Conservation (phyloP, 495 filamentous ascomycete genomes). For the Letharia lupina region DNA sequence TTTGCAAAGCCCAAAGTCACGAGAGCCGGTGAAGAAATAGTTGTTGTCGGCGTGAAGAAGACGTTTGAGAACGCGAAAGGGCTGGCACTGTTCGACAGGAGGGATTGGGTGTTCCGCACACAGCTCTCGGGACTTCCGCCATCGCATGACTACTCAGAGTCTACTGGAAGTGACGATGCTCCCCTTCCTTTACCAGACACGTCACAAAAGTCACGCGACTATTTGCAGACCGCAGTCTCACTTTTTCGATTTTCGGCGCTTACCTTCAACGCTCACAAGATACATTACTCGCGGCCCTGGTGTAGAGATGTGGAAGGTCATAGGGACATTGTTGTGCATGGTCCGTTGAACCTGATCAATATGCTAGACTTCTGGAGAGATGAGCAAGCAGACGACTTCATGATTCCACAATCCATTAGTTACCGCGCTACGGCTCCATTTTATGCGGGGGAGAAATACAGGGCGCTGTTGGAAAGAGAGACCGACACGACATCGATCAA, state of each 20-base stretch:
- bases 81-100: constrained; percentile 46
- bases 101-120: constrained; percentile 54
- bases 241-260: constrained; percentile 66
- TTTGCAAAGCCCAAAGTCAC: constrained; percentile 43
- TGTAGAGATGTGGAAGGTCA: constrained; percentile 52
- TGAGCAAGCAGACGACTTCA: constrained; percentile 19
- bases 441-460: constrained; percentile 48
- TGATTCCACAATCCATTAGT: constrained; percentile 41
- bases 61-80: constrained; percentile 44
- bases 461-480: constrained; percentile 11
- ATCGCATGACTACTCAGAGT: constrained; percentile 1
- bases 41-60: constrained; percentile 59
- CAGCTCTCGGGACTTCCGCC: constrained; percentile 33
- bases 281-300: constrained; percentile 59
- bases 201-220: constrained; percentile 36
- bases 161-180: neutral
- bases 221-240: constrained; percentile 46
- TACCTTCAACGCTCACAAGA: constrained; percentile 66
- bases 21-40: constrained; percentile 53
- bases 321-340: constrained; percentile 52
- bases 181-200: constrained; percentile 12
- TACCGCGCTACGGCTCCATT: constrained; percentile 54
- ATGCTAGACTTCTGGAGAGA: constrained; percentile 61
- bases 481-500: neutral
- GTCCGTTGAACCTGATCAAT: constrained; percentile 53